Evolutionary conservation across 2,329 filamentous ascomycete genomes (phyloP).

Genomic region (Aureobasidium leucospermi): DNA sequence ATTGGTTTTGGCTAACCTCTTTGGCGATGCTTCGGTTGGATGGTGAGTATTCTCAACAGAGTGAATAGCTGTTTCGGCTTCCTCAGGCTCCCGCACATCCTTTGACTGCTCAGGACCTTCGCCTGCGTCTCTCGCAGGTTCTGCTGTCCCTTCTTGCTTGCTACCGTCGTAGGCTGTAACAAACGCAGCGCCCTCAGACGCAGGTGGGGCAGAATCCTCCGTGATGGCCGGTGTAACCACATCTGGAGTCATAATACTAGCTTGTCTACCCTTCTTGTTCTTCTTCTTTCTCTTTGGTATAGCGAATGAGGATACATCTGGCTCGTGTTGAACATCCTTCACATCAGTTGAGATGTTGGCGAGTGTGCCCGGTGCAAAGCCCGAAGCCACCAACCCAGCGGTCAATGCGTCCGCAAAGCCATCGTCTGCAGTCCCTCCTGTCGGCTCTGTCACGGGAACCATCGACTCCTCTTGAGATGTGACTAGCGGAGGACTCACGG

Average conservation of each 20-base stretch:
- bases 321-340: conserved; percentile 19
- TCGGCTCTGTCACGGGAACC: background rate
- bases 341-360: background rate
- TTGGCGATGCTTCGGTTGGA: background rate
- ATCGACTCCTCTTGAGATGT: conserved; percentile 22
- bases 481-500: conserved; percentile 22
- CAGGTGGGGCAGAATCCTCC: background rate
- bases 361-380: conserved; percentile 24
- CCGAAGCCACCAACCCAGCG: conserved; percentile 27
- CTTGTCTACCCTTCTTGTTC: conserved; percentile 40
- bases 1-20: background rate
- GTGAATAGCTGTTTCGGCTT: too few species aligned
- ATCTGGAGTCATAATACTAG: background rate
- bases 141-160: background rate
- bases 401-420: conserved; percentile 31
- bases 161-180: too few species aligned
- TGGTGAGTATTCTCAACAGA: background rate
- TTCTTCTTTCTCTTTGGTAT: conserved; percentile 36
- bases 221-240: too few species aligned
- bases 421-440: conserved; percentile 16
- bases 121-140: too few species aligned
- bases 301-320: conserved; percentile 27
- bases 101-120: too few species aligned
- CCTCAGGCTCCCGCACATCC: too few species aligned
- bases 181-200: background rate